Conservation (phyloP, 305 asterid genomes). For the Salvia sclarea region DNA sequence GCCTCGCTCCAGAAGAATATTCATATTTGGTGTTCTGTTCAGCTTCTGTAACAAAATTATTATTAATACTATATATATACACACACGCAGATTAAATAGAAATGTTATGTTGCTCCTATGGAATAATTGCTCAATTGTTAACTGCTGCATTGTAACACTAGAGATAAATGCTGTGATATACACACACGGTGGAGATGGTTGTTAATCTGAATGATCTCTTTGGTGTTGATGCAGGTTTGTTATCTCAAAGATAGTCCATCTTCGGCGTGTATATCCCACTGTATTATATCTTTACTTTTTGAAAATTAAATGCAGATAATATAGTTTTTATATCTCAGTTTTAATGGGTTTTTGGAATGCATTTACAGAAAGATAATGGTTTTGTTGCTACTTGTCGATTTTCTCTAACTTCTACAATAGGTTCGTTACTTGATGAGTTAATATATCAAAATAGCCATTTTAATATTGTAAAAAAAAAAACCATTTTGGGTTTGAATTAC, state of each 20-base stretch:
- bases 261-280: conserved; percentile 45
- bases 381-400: neutral
- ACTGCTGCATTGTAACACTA: neutral
- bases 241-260: conserved; percentile 58
- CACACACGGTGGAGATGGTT: conserved; percentile 10
- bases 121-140: too few relatives aligned
- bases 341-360: conserved; percentile 13
- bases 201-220: conserved; percentile 69
- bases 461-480: too few relatives aligned
- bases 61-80: neutral
- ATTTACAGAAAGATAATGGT: neutral
- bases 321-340: conserved; percentile 14
- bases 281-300: neutral
- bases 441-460: too few relatives aligned
- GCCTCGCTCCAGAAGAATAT: conserved; percentile 38
- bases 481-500: too few relatives aligned
- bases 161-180: neutral
- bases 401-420: neutral
- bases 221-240: conserved; percentile 92
- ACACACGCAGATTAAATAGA: conserved; percentile 28
- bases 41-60: conserved; percentile 24
- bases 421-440: too few relatives aligned
- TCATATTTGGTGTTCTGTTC: conserved; percentile 12
- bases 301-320: conserved; percentile 39
- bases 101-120: conserved; percentile 21